Base-by-base conservation (phyloP, 371 early-diverging fungal species). In the Rhizopus delemar region DNA sequence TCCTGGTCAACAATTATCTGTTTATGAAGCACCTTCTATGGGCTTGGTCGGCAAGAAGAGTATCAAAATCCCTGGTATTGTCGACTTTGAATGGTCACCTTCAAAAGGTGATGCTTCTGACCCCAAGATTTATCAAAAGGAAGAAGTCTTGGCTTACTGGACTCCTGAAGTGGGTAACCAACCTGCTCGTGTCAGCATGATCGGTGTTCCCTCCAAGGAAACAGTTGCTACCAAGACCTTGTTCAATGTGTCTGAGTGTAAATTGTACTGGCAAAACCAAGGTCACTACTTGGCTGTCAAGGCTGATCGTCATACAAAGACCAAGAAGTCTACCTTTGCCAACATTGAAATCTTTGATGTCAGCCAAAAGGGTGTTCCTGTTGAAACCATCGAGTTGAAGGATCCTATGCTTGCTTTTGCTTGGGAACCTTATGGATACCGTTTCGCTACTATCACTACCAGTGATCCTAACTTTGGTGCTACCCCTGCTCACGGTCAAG, bases 141-240 rank as follows among this genome's bases (percentile, higher is more conserved):
- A 93, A 46, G 69, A 68, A 70, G 69, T 91, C 59, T 65, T 99
- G 50, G 90, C 92, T 32, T 98, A 92, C 83, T 99, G 97, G 97
- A 94, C 93, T 31, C 96, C 96, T 43, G 97, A 96, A 71, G 79
- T 84, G 38, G 94, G 90, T 60, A 95, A 97, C 78, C 94, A 92
- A 66, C 99, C 99, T 58, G 98, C 98, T 7, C 87, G 97, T 71
- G 95, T 98, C 29, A 91, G 93, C n/a, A 71, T 98, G 54, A 76
- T 95, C 70, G 70, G 80, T 46, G 71, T 98, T 33, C 98, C 97
- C 13, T 74, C 67, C 67, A 87, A 90, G 71, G 87, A 92, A 55
- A 85, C 95, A 53, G 65, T 96, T 41, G 91, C 96, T 49, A 95
- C 95, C 59, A 99, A 97, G 89, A 97, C 97, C 78, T 83, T 99